phyloP scores from a whole-genome alignment of 2,329 filamentous ascomycete genomes.

The Knoxdaviesia proteae region DNA sequence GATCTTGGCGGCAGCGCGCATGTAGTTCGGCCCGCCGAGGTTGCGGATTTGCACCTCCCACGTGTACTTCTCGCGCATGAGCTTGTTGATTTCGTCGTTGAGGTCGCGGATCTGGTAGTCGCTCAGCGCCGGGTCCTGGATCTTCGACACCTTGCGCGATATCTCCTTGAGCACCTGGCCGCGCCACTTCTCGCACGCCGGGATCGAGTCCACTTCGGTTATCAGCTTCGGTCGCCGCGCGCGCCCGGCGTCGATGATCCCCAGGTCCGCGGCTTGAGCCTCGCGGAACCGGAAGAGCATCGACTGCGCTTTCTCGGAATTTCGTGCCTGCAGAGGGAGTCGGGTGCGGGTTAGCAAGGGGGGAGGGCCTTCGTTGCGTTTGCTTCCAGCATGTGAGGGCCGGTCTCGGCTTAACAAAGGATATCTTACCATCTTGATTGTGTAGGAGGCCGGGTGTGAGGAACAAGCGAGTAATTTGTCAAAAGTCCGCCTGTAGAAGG shows the following conservation, averaged over 20 bases:
- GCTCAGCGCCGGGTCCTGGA: slow-evolving; percentile 77
- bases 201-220: slow-evolving; percentile 66
- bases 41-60: slow-evolving; percentile 97
- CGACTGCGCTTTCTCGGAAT: slow-evolving; percentile 95
- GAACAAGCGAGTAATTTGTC: neutral
- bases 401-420: no score
- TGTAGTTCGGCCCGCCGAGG: slow-evolving; percentile 92
- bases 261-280: slow-evolving; percentile 84
- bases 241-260: slow-evolving; percentile 83
- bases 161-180: slow-evolving; percentile 95
- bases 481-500: neutral
- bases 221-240: slow-evolving; percentile 81
- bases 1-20: slow-evolving; percentile 49
- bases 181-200: slow-evolving; percentile 89
- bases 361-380: neutral
- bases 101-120: slow-evolving; percentile 96
- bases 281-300: slow-evolving; percentile 99
- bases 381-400: no score
- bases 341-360: neutral
- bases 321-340: slow-evolving; percentile 49
- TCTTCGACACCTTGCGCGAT: slow-evolving; percentile 85
- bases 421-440: slow-evolving; percentile 2
- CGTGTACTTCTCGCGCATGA: slow-evolving; percentile 97
- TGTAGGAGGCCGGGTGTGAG: neutral
- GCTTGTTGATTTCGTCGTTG: slow-evolving; percentile 98